These are phyloP conservation scores for Haplographium delicatum DNA, from an alignment of 495 filamentous ascomycete genomes.

Conservation along the genomic window DNA sequence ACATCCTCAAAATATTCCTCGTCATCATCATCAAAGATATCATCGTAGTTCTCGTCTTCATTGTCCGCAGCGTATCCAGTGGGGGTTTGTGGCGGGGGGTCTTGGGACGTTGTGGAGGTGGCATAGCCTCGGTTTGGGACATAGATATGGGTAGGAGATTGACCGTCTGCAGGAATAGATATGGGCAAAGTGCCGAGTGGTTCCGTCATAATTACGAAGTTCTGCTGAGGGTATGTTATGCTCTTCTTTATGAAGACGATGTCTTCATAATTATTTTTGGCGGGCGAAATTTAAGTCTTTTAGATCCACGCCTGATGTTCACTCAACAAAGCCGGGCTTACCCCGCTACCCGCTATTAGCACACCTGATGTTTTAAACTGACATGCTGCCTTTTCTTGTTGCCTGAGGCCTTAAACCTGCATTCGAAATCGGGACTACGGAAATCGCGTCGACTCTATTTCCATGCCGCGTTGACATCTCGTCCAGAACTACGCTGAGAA, in stretches of 20 bases:
- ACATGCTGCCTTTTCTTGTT: too few species aligned
- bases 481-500: too few species aligned
- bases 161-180: slow-evolving; percentile 36
- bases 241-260: too few species aligned
- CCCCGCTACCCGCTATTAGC: too few species aligned
- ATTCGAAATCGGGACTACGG: too few species aligned
- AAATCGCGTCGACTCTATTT: too few species aligned
- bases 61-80: slow-evolving; percentile 27
- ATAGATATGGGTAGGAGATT: slow-evolving; percentile 47
- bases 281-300: background rate
- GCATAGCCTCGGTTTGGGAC: slow-evolving; percentile 52
- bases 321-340: too few species aligned
- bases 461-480: too few species aligned
- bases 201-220: slow-evolving; percentile 23
- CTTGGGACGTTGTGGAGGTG: slow-evolving; percentile 7
- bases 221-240: background rate
- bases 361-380: too few species aligned
- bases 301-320: too few species aligned
- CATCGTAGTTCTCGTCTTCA: slow-evolving; percentile 41
- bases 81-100: slow-evolving; percentile 24
- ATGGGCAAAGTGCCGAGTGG: slow-evolving; percentile 14
- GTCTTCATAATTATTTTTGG: too few species aligned
- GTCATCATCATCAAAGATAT: slow-evolving; percentile 54
- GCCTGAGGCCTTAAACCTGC: too few species aligned
- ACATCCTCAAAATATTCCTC: slow-evolving; percentile 51